These are phyloP conservation scores for Nadsonia fulvescens DNA, from an alignment of 805 yeast species.

Conservation along the genomic window DNA sequence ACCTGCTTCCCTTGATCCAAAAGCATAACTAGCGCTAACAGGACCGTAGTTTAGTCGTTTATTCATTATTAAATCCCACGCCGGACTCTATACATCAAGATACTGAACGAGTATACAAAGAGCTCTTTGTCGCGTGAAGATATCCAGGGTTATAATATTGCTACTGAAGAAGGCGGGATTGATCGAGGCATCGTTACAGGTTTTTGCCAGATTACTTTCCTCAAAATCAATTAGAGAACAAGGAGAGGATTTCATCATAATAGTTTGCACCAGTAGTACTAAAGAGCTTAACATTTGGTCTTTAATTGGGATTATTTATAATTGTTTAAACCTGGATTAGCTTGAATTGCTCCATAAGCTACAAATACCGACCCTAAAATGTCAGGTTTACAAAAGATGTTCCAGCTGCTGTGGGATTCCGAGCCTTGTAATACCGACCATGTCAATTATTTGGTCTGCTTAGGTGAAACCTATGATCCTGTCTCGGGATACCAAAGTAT, in stretches of 20 bases:
- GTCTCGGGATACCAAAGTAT: background rate
- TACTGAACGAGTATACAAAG: too few species aligned
- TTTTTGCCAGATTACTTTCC: constrained; percentile 6
- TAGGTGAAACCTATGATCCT: constrained; percentile 23
- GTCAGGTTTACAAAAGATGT: constrained; percentile 25
- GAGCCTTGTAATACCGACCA: constrained; percentile 24
- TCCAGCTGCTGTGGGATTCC: constrained; percentile 27
- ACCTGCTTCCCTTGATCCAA: too few species aligned
- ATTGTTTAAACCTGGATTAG: background rate
- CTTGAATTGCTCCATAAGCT: constrained; percentile 1
- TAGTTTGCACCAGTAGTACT: constrained; percentile 1
- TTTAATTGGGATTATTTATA: background rate
- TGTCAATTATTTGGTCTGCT: constrained; percentile 21
- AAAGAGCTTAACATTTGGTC: too few species aligned
- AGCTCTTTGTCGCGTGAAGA: too few species aligned
- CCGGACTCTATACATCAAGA: too few species aligned
- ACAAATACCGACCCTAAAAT: constrained; percentile 3
- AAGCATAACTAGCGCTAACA: too few species aligned
- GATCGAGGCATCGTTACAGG: too few species aligned
- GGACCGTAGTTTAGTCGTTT: too few species aligned
- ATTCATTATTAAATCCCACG: too few species aligned
- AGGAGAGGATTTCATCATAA: constrained; percentile 1
- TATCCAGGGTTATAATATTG: too few species aligned
- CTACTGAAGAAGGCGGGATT: too few species aligned
- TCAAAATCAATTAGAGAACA: constrained; percentile 1